These are phyloP conservation scores for Tephrocybe sp. DNA, from an alignment of 768 basidiomycete genomes.

Conservation along the genomic window DNA sequence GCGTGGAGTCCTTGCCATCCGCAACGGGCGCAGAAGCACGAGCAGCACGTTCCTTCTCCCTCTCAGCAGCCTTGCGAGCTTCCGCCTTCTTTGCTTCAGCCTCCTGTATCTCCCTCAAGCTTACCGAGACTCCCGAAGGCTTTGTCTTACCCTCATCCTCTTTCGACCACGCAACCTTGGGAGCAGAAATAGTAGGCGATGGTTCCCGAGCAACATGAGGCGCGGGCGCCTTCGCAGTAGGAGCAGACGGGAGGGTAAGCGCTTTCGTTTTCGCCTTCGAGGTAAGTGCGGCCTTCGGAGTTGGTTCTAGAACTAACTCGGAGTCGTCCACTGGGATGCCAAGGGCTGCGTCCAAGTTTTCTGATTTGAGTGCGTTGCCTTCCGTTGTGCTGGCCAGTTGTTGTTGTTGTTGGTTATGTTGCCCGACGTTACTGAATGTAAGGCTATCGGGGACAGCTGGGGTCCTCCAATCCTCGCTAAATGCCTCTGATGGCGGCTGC, in stretches of 20 bases:
- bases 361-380: slow-evolving; percentile 8
- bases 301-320: slow-evolving; percentile 18
- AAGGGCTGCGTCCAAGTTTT: slow-evolving; percentile 13
- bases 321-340: slow-evolving; percentile 5
- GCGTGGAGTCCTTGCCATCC: slow-evolving; percentile 52
- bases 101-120: slow-evolving; percentile 94
- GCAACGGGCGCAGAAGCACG: slow-evolving; percentile 41
- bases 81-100: slow-evolving; percentile 83
- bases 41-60: slow-evolving; percentile 64
- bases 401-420: slow-evolving; percentile 56
- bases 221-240: slow-evolving; percentile 18
- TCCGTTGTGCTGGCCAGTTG: slow-evolving; percentile 26
- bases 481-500: slow-evolving; percentile 47
- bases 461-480: slow-evolving; percentile 49
- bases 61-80: slow-evolving; percentile 71
- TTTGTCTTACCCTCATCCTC: slow-evolving; percentile 66
- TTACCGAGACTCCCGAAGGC: slow-evolving; percentile 46
- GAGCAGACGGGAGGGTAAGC: slow-evolving; percentile 13
- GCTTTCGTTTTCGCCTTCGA: slow-evolving; percentile 20
- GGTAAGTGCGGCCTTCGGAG: slow-evolving; percentile 18
- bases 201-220: slow-evolving; percentile 19
- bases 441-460: slow-evolving; percentile 46
- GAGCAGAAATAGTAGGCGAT: slow-evolving; percentile 22
- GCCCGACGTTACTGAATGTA: slow-evolving; percentile 57
- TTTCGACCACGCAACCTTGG: slow-evolving; percentile 65